phyloP scores from a whole-genome alignment of 495 filamentous ascomycete species.

The Margaritispora aquatica region DNA sequence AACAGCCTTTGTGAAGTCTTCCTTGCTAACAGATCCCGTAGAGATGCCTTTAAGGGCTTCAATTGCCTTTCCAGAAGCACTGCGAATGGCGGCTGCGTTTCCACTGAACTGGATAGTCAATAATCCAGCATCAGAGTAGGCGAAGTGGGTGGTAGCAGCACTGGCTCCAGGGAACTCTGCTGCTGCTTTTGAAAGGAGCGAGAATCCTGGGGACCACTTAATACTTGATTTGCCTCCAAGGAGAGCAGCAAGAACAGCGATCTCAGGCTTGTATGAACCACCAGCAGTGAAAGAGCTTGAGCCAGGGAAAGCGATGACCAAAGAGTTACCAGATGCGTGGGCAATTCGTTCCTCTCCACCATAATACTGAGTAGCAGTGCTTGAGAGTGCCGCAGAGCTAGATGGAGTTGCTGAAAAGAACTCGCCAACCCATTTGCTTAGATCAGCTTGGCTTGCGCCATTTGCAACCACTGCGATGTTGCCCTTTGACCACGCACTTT shows the following conservation, averaged over 20 bases:
- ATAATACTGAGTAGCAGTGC: constrained; percentile 68
- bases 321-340: constrained; percentile 61
- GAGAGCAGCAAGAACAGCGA: constrained; percentile 79
- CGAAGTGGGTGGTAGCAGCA: constrained; percentile 63
- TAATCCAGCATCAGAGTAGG: constrained; percentile 94
- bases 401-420: constrained; percentile 65
- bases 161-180: constrained; percentile 55
- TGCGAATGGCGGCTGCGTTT: constrained; percentile 55
- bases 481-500: constrained; percentile 73
- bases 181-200: constrained; percentile 72
- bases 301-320: constrained; percentile 90
- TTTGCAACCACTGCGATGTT: constrained; percentile 90
- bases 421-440: constrained; percentile 87
- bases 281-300: constrained; percentile 65
- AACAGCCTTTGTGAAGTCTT: constrained; percentile 85
- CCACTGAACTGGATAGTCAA: constrained; percentile 76
- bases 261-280: constrained; percentile 78
- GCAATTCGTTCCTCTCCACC: constrained; percentile 91
- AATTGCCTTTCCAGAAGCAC: constrained; percentile 55
- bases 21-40: constrained; percentile 65
- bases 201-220: constrained; percentile 95
- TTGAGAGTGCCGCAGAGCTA: constrained; percentile 23
- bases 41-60: constrained; percentile 76
- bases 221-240: constrained; percentile 86
- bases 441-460: constrained; percentile 66